Percentiles rank a stretch among this genome's conserved stretches.
Conservation (phyloP, 257 asterid genomes). For the Solanum medicagineum region DNA sequence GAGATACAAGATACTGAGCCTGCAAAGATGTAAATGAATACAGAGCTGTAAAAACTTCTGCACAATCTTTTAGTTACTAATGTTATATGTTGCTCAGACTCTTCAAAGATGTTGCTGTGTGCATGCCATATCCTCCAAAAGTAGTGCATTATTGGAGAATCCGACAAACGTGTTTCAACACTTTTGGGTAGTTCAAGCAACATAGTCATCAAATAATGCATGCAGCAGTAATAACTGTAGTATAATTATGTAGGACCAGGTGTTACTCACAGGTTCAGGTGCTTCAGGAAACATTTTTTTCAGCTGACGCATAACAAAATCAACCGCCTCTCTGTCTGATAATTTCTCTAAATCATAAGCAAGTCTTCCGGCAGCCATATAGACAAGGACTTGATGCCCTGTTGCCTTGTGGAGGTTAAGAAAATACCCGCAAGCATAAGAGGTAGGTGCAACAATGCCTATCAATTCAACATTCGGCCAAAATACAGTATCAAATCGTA, state of each 20-base stretch:
- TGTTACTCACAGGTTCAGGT: slow-evolving; percentile 65
- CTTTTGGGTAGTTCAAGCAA: neutral
- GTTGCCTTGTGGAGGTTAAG: slow-evolving; percentile 96
- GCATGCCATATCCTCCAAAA: too few species aligned
- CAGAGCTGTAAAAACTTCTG: neutral
- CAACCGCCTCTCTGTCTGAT: slow-evolving; percentile 60
- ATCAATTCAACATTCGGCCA: slow-evolving; percentile 95
- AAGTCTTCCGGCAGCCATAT: slow-evolving; percentile 96
- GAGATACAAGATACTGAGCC: slow-evolving; percentile 76
- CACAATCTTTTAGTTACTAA: neutral
- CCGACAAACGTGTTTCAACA: neutral
- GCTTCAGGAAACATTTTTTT: slow-evolving; percentile 84
- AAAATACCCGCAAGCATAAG: slow-evolving; percentile 87
- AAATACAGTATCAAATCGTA: slow-evolving; percentile 60
- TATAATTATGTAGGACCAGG: neutral
- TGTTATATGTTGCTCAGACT: neutral
- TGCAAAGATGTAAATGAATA: slow-evolving; percentile 1
- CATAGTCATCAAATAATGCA: neutral
- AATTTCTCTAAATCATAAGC: slow-evolving; percentile 87
- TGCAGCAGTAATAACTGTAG: neutral
- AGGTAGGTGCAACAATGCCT: slow-evolving; percentile 76
- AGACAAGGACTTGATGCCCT: slow-evolving; percentile 88
- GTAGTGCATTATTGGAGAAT: neutral
- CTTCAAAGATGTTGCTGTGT: neutral
- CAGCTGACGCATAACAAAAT: slow-evolving; percentile 69